Percentiles rank a stretch among this genome's conserved stretches.
Conservation (phyloP, 139 green algal species). For the Auxenochlorella pyrenoidosa region DNA sequence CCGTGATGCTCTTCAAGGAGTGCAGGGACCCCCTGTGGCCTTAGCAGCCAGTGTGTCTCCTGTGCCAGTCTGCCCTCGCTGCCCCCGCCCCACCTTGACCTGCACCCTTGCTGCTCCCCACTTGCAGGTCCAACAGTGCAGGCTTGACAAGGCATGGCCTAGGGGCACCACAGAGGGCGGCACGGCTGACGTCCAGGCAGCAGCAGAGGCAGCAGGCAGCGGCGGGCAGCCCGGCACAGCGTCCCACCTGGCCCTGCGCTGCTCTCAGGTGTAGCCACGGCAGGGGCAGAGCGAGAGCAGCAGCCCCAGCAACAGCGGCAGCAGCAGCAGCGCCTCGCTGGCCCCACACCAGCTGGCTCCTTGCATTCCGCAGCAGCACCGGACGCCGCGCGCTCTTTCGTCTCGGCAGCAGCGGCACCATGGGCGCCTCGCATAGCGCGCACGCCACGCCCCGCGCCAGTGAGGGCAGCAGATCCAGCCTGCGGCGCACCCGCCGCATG, state of each 20-base stretch:
- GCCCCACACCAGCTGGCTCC: neutral
- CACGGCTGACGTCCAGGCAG: neutral
- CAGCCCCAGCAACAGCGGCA: neutral
- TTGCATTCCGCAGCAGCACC: neutral
- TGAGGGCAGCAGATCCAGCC: neutral
- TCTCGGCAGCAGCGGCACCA: neutral
- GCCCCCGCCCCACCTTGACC: too few relatives aligned
- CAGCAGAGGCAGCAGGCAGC: neutral
- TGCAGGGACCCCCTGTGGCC: neutral
- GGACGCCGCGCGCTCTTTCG: neutral
- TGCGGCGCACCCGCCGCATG: conserved; percentile 25
- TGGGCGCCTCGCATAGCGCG: neutral
- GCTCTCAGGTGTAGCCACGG: too few relatives aligned
- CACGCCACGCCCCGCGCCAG: neutral
- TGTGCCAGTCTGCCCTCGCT: neutral
- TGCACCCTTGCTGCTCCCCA: neutral
- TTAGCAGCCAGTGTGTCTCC: neutral
- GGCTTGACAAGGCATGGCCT: neutral
- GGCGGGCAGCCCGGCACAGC: neutral
- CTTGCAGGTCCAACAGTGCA: neutral
- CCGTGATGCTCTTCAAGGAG: too few relatives aligned
- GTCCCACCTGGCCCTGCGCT: neutral
- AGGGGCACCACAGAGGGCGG: neutral
- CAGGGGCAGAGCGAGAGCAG: neutral
- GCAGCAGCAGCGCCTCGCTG: neutral